Evolutionary conservation across 1,139 yeast genomes (phyloP).

Genomic region (Candida gigantensis): DNA sequence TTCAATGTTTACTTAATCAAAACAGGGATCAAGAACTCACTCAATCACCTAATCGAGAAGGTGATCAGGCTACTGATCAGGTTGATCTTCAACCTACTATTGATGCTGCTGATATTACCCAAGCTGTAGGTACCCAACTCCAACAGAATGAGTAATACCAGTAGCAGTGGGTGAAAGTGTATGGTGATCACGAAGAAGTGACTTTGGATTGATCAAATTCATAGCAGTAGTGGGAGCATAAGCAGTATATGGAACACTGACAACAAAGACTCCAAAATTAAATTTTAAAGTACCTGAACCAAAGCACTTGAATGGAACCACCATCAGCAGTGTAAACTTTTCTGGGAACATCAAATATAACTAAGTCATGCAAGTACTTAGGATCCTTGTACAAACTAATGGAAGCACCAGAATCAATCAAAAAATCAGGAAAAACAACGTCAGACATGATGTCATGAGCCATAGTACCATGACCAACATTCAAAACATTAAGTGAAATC

Average conservation of each 20-base stretch:
- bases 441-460: too few relatives aligned
- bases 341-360: neutral
- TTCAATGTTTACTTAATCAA: too few relatives aligned
- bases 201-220: neutral
- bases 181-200: neutral
- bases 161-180: neutral
- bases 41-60: too few relatives aligned
- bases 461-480: too few relatives aligned
- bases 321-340: neutral
- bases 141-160: too few relatives aligned
- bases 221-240: neutral
- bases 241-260: neutral
- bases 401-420: neutral
- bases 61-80: too few relatives aligned
- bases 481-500: too few relatives aligned
- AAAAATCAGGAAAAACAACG: too few relatives aligned
- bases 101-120: too few relatives aligned
- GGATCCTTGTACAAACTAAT: neutral
- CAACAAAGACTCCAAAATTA: neutral
- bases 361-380: neutral
- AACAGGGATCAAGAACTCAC: too few relatives aligned
- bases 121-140: too few relatives aligned
- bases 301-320: neutral
- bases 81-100: too few relatives aligned
- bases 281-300: neutral